Conservation (phyloP, 495 filamentous ascomycete species). For the Aspergillus avenaceus region DNA sequence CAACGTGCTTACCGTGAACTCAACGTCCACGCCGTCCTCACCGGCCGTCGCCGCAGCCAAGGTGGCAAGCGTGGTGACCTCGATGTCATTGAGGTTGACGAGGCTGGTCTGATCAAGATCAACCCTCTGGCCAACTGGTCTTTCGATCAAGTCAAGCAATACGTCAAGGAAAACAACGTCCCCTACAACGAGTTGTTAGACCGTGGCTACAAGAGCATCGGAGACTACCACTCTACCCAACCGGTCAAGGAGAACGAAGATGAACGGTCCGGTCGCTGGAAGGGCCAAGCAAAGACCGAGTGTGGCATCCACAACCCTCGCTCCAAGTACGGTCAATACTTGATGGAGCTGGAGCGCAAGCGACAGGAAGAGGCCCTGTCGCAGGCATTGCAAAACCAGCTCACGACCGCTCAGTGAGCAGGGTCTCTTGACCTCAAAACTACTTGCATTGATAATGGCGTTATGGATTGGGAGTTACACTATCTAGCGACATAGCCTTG, state of each 20-base stretch:
- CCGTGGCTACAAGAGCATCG: conserved; percentile 91
- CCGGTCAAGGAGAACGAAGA: conserved; percentile 89
- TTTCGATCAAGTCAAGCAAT: conserved; percentile 83
- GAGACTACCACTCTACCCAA: conserved; percentile 95
- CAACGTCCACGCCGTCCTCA: conserved; percentile 86
- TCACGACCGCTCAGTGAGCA: conserved; percentile 28
- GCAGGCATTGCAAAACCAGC: conserved; percentile 37
- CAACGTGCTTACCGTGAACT: conserved; percentile 88
- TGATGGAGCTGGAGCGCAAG: conserved; percentile 70
- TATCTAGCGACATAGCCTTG: conserved; percentile 18
- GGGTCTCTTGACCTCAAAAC: conserved; percentile 1
- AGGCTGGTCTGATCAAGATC: conserved; percentile 91
- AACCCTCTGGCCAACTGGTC: conserved; percentile 98
- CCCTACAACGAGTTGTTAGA: conserved; percentile 93
- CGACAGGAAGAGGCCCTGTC: conserved; percentile 59
- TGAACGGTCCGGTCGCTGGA: conserved; percentile 96
- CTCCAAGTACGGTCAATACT: conserved; percentile 82
- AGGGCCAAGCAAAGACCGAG: conserved; percentile 90
- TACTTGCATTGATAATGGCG: conserved; percentile 19
- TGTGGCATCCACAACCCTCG: conserved; percentile 98
- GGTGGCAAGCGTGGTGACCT: conserved; percentile 89
- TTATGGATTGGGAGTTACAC: conserved; percentile 12
- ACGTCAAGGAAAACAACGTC: conserved; percentile 78
- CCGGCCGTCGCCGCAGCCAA: conserved; percentile 89
- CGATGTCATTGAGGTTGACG: conserved; percentile 87